A percentile compares a stretch with the other conserved stretches of the same genome.
Evolutionary conservation across 768 basidiomycete genomes (phyloP).

Genomic region (Boletus tylopilopsis): DNA sequence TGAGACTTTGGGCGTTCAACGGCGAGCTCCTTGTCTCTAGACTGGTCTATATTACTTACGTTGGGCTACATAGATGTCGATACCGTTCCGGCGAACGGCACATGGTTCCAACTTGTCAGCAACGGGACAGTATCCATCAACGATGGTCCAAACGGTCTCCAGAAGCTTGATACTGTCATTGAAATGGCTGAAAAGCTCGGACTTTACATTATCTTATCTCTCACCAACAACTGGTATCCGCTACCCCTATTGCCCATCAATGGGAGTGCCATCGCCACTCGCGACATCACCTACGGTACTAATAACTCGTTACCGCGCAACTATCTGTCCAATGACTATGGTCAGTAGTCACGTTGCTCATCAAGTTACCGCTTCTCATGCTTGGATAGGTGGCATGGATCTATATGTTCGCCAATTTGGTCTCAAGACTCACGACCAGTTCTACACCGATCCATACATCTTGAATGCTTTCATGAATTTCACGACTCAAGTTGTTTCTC

Average conservation of each 20-base stretch:
- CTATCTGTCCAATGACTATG: slow-evolving; percentile 60
- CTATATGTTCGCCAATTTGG: slow-evolving; percentile 53
- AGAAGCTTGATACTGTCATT: slow-evolving; percentile 57
- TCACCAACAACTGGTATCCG: slow-evolving; percentile 64
- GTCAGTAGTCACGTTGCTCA: slow-evolving; percentile 26
- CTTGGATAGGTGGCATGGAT: slow-evolving; percentile 57
- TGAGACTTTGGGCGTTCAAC: slow-evolving; percentile 72
- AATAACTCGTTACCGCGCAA: slow-evolving; percentile 47
- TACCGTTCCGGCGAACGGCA: slow-evolving; percentile 50
- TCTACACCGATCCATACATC: slow-evolving; percentile 51
- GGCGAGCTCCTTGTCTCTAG: slow-evolving; percentile 32
- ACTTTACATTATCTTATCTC: slow-evolving; percentile 49
- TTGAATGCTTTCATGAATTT: slow-evolving; percentile 55
- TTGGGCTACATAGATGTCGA: slow-evolving; percentile 41
- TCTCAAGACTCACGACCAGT: slow-evolving; percentile 47
- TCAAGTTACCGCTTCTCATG: slow-evolving; percentile 2
- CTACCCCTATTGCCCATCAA: slow-evolving; percentile 30
- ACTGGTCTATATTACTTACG: slow-evolving; percentile 7
- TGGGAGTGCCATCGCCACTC: slow-evolving; percentile 8
- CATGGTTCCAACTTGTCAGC: slow-evolving; percentile 60
- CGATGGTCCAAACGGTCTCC: slow-evolving; percentile 56
- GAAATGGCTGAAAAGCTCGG: slow-evolving; percentile 51
- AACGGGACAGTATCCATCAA: slow-evolving; percentile 57
- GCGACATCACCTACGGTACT: slow-evolving; percentile 29
- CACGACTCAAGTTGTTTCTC: slow-evolving; percentile 48